Evolutionary conservation across 1,139 yeast genomes (phyloP), one percentile per base, ranked within the genome.

Genomic region (Pichia sp.): DNA sequence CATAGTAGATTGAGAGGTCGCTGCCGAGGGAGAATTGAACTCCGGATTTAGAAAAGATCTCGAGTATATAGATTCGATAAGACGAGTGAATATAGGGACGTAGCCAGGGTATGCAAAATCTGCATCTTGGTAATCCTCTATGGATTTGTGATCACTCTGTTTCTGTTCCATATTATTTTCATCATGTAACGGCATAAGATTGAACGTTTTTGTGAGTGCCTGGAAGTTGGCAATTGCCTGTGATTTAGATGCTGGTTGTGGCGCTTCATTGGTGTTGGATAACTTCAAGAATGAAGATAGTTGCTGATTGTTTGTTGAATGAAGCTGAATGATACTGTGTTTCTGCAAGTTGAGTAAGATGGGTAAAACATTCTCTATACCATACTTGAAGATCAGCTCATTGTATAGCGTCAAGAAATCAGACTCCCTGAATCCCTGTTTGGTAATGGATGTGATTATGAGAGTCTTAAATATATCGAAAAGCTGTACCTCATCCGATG

Each of bases 401-500:
- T 58, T 62, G 35, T 69, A 65, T 17, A 83, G 52, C 16, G 48
- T 48, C 4, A 69, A 74, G 44, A 71, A 66, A 45, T 81, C 87
- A 38, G 65, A 70, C 33, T 69, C 78, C 38, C 72, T 68, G 23
- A 85, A 56, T 0, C 95, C 95, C 32, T 73, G 75, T 46, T 77
- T 73, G 8, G 74, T 67, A 12, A 77, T 60, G 5, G 81, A 70
- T 4, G 81, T 69, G 16, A 83, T 51, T 1, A 74, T 61, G 2
- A 79, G 44, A 4, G 77, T 54, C 27, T 79, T 64, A 22, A 80
- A 44, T 0, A 76, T 60, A 30, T 64, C 59, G 1, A 57, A 47
- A 3, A 83, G 54, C 41, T 63, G 61, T 2, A 59, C 51, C n/a
- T 76, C 61, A 25, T 76, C 73, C n/a, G 67, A 63, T 29, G 72